phyloP scores from a whole-genome alignment of 129 eudicot species.

The Rutidosis leptorrhynchoides region DNA sequence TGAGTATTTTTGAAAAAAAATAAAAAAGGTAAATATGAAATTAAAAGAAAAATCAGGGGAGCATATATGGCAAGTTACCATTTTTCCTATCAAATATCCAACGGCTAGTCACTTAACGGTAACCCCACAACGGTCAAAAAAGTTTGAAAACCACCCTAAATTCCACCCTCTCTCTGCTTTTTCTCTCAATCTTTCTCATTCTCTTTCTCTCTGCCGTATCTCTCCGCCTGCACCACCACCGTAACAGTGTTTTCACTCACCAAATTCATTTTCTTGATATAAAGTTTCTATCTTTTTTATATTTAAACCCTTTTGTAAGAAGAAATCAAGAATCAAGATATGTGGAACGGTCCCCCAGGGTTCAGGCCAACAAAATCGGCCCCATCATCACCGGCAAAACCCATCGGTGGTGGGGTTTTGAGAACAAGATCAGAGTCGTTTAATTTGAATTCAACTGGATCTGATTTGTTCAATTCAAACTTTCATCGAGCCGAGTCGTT shows the following conservation, averaged over 20 bases:
- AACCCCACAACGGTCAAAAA: slow-evolving; percentile 57
- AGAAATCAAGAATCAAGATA: slow-evolving; percentile 55
- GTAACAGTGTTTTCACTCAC: slow-evolving; percentile 1
- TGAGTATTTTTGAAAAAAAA: neutral
- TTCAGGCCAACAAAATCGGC: slow-evolving; percentile 87
- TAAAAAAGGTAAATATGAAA: slow-evolving; percentile 1
- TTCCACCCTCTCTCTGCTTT: slow-evolving; percentile 26
- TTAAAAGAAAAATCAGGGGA: slow-evolving; percentile 17
- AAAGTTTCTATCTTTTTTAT: neutral
- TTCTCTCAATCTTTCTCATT: slow-evolving; percentile 14
- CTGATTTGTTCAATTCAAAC: slow-evolving; percentile 45
- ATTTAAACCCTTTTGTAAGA: slow-evolving; percentile 4
- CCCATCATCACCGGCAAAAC: slow-evolving; percentile 92
- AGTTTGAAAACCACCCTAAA: slow-evolving; percentile 35
- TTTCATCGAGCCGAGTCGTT: slow-evolving; percentile 63
- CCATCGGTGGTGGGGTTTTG: slow-evolving; percentile 51
- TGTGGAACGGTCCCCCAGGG: slow-evolving; percentile 97
- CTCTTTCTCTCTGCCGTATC: slow-evolving; percentile 26
- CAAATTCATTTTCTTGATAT: slow-evolving; percentile 29
- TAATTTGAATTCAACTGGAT: slow-evolving; percentile 41
- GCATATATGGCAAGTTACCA: slow-evolving; percentile 11
- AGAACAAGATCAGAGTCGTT: slow-evolving; percentile 88
- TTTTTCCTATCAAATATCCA: slow-evolving; percentile 29
- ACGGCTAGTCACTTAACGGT: slow-evolving; percentile 70
- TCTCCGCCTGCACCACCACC: slow-evolving; percentile 18